Evolutionary conservation across 2,329 filamentous ascomycete genomes (phyloP).

Genomic region (Exophiala sideris): DNA sequence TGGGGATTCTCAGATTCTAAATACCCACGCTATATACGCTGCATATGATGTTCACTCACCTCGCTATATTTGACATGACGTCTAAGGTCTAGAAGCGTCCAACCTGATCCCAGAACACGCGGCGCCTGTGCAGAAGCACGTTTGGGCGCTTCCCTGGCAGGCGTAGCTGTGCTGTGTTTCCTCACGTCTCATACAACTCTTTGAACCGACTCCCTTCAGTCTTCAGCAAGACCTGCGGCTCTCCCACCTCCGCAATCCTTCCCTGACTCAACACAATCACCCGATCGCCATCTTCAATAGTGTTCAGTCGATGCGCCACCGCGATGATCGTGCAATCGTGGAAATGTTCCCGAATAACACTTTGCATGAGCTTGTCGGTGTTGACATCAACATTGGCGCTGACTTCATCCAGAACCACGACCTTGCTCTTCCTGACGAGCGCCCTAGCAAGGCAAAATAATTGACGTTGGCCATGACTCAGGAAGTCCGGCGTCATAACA

Average conservation of each 20-base stretch:
- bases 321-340: conserved; percentile 57
- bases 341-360: conserved; percentile 54
- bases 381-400: conserved; percentile 53
- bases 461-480: conserved; percentile 61
- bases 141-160: no score
- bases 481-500: conserved; percentile 47
- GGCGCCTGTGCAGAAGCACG: no score
- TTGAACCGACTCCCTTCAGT: conserved; percentile 30
- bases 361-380: conserved; percentile 58
- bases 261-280: conserved; percentile 53
- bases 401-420: conserved; percentile 45
- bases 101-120: no score
- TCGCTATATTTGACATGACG: no score
- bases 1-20: no score
- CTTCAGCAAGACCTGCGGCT: conserved; percentile 32
- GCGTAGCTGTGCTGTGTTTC: no score
- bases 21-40: no score
- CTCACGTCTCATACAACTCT: conserved; percentile 25
- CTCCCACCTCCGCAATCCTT: conserved; percentile 17
- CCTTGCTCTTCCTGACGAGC: conserved; percentile 47
- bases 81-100: no score
- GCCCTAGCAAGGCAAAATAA: conserved; percentile 62
- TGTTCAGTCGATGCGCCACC: conserved; percentile 57
- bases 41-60: no score
- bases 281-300: conserved; percentile 60